Base-by-base conservation (phyloP, 352 stramenopile genomes). In the Globisporangium abappressorium region DNA sequence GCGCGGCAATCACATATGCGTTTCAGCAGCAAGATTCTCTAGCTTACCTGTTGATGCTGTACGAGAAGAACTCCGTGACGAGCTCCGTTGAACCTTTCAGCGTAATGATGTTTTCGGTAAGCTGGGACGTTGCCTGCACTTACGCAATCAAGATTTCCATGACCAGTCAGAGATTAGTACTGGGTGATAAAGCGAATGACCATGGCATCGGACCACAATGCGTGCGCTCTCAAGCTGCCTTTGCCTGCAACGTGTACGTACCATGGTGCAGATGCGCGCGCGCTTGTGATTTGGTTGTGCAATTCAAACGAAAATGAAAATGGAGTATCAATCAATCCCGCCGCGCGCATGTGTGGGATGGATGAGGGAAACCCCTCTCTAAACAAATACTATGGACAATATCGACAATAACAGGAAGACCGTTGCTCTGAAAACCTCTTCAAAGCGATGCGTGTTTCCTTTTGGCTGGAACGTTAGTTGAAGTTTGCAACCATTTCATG, bases 61-160 rank as follows among this genome's bases (percentile, higher is more conserved):
- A 99, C 64, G 97, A 98, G 87, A 99, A 99, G 77, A 99, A 99
- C 81, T 99, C 97, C 0, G 96, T 98, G 56, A 99, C 97, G 54
- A 99, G 98, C 71, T 99, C 96, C 2, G 98, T 97, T 26, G 95
- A 99, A 51, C 98, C 98, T 74, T 98, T 98, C 20, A 99, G 81
- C n/a, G 97, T 99, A 73, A 99, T 99, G 34, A 99, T 87, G 61
- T 93, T 99, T 77, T 97, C 82, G 18, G 79, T 83, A 43, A 89
- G 69, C 68, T 93, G 84, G 12, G 83, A 74, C 57, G 84, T 90
- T 22, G 83, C 79, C 86, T 94, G 64, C 49, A 60, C 7, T 36
- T 22, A 28, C 20, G 41, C 3, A 59, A 22, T 11, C 20, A 58
- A n/a, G 2, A 41, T 24, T 57, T 26, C 7, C 2, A 28, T 3